phyloP scores from a whole-genome alignment of 352 stramenopile species.

The Globisporangium uncinulatum region DNA sequence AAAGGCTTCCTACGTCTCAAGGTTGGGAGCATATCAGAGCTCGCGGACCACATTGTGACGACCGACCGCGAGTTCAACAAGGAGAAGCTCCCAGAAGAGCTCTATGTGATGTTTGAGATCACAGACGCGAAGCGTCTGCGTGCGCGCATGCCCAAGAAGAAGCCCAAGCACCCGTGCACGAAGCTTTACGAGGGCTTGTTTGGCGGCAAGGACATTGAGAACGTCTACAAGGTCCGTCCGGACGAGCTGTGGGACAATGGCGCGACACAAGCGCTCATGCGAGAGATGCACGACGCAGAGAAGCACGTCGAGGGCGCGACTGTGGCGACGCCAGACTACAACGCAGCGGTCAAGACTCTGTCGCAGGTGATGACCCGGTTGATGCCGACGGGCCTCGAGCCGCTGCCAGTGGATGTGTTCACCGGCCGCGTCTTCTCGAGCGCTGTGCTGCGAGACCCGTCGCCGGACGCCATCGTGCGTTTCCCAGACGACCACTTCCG shows the following conservation, averaged over 20 bases:
- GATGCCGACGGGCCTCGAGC: background rate
- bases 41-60: conserved; percentile 28
- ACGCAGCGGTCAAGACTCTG: conserved; percentile 14
- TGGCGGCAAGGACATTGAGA: conserved; percentile 13
- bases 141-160: conserved; percentile 7
- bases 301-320: conserved; percentile 17
- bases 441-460: conserved; percentile 26
- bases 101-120: conserved; percentile 45
- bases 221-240: conserved; percentile 18
- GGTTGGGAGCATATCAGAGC: conserved; percentile 31
- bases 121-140: conserved; percentile 19
- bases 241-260: conserved; percentile 37
- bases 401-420: conserved; percentile 2
- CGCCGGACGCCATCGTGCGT: conserved; percentile 32
- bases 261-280: conserved; percentile 28
- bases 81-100: conserved; percentile 24
- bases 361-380: conserved; percentile 19
- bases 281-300: conserved; percentile 20
- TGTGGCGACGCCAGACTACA: conserved; percentile 15
- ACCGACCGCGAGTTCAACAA: conserved; percentile 27
- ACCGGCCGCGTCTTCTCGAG: conserved; percentile 37
- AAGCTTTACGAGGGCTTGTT: conserved; percentile 18
- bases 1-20: conserved; percentile 35
- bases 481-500: conserved; percentile 45
- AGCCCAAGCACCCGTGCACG: conserved; percentile 3